phyloP scores from a whole-genome alignment of 768 basidiomycete genomes.

The Trichaptum fuscoviolaceum region DNA sequence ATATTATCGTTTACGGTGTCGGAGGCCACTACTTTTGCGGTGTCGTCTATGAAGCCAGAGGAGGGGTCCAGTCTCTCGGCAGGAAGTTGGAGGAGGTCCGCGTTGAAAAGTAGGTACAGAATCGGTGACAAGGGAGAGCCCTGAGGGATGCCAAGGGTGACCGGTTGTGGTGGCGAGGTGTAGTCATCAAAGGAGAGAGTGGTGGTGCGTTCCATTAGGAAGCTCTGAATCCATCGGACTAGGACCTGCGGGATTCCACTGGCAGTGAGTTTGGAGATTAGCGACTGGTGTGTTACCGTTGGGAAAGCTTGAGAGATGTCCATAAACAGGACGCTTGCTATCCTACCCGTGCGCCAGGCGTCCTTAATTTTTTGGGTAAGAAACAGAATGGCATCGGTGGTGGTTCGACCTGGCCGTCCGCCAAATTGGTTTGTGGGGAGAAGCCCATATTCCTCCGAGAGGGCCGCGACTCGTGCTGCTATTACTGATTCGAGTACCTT shows the following conservation, averaged over 20 bases:
- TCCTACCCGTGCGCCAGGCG: no score
- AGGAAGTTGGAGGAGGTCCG: conserved; percentile 15
- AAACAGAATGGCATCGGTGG: conserved; percentile 37
- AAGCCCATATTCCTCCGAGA: conserved; percentile 25
- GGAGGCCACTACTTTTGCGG: no score
- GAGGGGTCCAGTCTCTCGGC: conserved; percentile 14
- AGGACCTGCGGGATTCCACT: conserved; percentile 27
- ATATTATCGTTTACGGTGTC: no score
- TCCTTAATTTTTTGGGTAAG: no score
- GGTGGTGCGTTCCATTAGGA: conserved; percentile 10
- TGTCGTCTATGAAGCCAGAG: no score
- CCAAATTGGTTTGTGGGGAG: conserved; percentile 35
- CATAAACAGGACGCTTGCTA: no score
- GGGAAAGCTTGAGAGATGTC: no score
- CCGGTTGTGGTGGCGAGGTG: conserved; percentile 9
- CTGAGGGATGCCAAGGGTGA: no score
- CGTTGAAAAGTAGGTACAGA: conserved; percentile 19
- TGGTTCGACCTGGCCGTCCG: conserved; percentile 31
- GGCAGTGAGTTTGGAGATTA: conserved; percentile 12
- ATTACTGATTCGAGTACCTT: conserved; percentile 25
- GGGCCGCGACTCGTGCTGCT: conserved; percentile 18
- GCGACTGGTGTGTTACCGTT: conserved; percentile 17
- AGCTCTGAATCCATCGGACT: conserved; percentile 17
- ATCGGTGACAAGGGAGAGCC: conserved; percentile 21
- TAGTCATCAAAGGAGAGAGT: conserved; percentile 20